Evolutionary conservation across 129 eudicot species (phyloP), one percentile per base, ranked within the genome.

Genomic region (Pulicaria dysenterica): DNA sequence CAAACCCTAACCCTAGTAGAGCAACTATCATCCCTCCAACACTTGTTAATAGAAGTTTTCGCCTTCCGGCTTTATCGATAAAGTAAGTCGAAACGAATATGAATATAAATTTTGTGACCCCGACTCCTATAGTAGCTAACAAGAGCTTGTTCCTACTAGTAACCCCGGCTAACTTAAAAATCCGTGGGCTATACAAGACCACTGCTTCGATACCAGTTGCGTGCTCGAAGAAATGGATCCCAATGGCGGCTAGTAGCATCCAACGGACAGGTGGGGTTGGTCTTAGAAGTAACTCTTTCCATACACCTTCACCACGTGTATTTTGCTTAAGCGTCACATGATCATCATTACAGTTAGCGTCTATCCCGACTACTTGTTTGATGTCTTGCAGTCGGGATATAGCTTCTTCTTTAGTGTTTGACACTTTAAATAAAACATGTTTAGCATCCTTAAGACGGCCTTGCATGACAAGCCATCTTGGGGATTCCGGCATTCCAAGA

Each of bases 211-310:
- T 87, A 3, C 98, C 96, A 0, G 88, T 80, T 7, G 96, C 95
- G 1, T 92, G 98, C 77, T 92, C 88, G 58, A 92, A 92, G 80
- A 92, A 89, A 82, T 92, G 96, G 15, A 92, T 81, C 1, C 96
- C 98, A 13, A 92, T 50, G 0, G 86, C 90, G 0, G 91, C 96
- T 34, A 92, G 43, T 13, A 92, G 65, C 50, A 89, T 80, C 88
- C 95, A 72, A 1, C 96, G 88, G 50, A 89, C 93, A 0, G 83
- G 49, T 2, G 90, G 92, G 1, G 88, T 78, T 11, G 97, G 97
- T 19, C 79, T 73, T 11, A 89, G 37, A 3, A 89, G 7, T 34
- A 92, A 47, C 31, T 92, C 95, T 53, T 82, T 85, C 96, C 96
- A 92, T 0, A 86, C 80, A 2, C 84, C 84, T 65, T 78, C 62